These are phyloP conservation scores for Paxillus rubicundulus DNA, from an alignment of 768 basidiomycete genomes.

Conservation along the genomic window DNA sequence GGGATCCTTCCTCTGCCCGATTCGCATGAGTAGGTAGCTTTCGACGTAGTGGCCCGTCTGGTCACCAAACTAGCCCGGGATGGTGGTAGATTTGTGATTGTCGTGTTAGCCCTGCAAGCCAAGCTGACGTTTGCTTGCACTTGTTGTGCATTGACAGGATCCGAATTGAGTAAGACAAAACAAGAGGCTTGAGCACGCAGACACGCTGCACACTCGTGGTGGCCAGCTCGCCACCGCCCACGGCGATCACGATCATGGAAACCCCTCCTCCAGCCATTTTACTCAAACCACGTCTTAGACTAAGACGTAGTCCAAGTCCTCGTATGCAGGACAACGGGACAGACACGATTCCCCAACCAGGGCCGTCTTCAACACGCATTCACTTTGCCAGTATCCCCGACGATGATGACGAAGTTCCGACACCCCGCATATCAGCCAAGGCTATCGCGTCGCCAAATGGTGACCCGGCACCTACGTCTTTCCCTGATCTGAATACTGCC, in stretches of 20 bases:
- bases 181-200: constrained; percentile 15
- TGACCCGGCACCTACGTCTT: constrained; percentile 1
- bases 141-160: constrained; percentile 4
- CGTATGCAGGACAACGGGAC: constrained; percentile 6
- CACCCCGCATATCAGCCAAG: constrained; percentile 25
- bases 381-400: constrained; percentile 13
- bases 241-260: constrained; percentile 19
- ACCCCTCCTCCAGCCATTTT: constrained; percentile 10
- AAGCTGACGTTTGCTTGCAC: no score
- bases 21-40: no score
- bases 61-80: no score
- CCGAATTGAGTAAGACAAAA: constrained; percentile 16
- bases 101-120: no score
- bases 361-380: constrained; percentile 14
- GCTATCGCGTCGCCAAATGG: constrained; percentile 17
- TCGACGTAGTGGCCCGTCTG: no score
- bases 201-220: constrained; percentile 17
- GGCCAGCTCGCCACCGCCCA: constrained; percentile 2
- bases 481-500: constrained; percentile 7
- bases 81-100: no score
- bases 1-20: no score
- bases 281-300: constrained; percentile 20
- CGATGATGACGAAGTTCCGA: constrained; percentile 31
- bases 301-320: constrained; percentile 19
- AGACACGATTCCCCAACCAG: constrained; percentile 23